Percentiles rank a stretch among this genome's conserved stretches.
Conservation (phyloP, 257 asterid species). For the Solanum etuberosum region DNA sequence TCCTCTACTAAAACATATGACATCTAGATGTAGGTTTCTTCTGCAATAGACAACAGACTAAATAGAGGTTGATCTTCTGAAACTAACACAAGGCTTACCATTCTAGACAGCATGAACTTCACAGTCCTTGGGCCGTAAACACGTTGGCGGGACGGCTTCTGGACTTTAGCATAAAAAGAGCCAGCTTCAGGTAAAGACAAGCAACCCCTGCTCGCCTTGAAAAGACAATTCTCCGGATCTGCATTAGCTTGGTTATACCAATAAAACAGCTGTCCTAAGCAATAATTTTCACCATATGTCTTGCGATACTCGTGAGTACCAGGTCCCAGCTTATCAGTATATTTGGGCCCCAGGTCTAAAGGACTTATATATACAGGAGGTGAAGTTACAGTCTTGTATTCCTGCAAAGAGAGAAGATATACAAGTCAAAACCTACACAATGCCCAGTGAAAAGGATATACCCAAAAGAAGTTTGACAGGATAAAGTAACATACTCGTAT, state of each 20-base stretch:
- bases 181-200: slow-evolving; percentile 85
- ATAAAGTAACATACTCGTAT: slow-evolving; percentile 47
- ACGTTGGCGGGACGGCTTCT: slow-evolving; percentile 88
- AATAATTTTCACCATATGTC: slow-evolving; percentile 77
- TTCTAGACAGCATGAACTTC: slow-evolving; percentile 76
- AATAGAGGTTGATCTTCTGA: not conserved
- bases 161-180: slow-evolving; percentile 87
- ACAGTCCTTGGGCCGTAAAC: slow-evolving; percentile 89
- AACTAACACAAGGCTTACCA: slow-evolving; percentile 38
- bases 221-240: slow-evolving; percentile 66
- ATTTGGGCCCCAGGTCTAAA: slow-evolving; percentile 89
- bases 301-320: slow-evolving; percentile 80
- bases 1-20: not conserved
- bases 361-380: slow-evolving; percentile 91
- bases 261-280: slow-evolving; percentile 86
- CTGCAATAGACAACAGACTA: not conserved
- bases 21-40: not conserved
- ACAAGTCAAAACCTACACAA: not conserved
- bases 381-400: slow-evolving; percentile 70
- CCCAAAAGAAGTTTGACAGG: not conserved
- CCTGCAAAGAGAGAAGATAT: slow-evolving; percentile 37
- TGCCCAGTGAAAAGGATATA: not conserved
- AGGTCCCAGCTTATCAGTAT: slow-evolving; percentile 73
- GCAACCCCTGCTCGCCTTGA: slow-evolving; percentile 88
- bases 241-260: slow-evolving; percentile 82